Conservation (phyloP, 495 filamentous ascomycete genomes). For the Aspergillus haitiensis region DNA sequence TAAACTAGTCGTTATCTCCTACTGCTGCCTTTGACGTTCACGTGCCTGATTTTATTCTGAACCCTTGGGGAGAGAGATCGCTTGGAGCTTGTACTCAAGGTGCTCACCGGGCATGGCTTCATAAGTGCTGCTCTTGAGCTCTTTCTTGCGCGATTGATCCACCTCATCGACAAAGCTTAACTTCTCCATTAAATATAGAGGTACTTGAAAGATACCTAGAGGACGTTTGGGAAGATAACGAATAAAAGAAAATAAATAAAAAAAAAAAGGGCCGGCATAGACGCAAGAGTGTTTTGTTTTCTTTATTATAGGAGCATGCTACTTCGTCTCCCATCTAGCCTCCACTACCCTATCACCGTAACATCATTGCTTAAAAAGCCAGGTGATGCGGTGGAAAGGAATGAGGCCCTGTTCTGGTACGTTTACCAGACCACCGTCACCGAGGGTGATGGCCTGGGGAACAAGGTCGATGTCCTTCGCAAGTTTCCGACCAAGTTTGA, state of each 20-base stretch:
- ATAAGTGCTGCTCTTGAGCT: conserved; percentile 27
- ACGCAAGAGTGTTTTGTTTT: neutral
- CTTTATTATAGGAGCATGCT: conserved; percentile 42
- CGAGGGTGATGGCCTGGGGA: conserved; percentile 70
- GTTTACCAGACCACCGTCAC: conserved; percentile 73
- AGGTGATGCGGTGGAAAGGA: conserved; percentile 70
- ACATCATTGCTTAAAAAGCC: conserved; percentile 76
- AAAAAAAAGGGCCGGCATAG: conserved; percentile 3
- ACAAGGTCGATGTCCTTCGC: conserved; percentile 65
- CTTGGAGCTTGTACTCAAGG: neutral
- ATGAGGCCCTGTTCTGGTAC: conserved; percentile 80
- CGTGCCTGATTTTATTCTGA: neutral
- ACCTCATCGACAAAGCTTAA: conserved; percentile 1
- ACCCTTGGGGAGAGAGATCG: neutral
- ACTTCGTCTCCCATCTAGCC: conserved; percentile 51
- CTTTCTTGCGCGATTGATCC: conserved; percentile 28
- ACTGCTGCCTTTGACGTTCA: neutral
- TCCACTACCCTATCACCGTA: conserved; percentile 95
- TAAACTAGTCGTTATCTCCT: neutral
- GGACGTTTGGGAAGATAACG: conserved; percentile 11
- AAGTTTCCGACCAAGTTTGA: conserved; percentile 76
- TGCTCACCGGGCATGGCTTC: conserved; percentile 36
- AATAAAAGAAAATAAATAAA: conserved; percentile 12
- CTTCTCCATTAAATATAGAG: conserved; percentile 13
- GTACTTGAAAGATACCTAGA: conserved; percentile 2